Evolutionary conservation across 2,329 filamentous ascomycete species (phyloP).

Genomic region (Aspergillus intermedius): DNA sequence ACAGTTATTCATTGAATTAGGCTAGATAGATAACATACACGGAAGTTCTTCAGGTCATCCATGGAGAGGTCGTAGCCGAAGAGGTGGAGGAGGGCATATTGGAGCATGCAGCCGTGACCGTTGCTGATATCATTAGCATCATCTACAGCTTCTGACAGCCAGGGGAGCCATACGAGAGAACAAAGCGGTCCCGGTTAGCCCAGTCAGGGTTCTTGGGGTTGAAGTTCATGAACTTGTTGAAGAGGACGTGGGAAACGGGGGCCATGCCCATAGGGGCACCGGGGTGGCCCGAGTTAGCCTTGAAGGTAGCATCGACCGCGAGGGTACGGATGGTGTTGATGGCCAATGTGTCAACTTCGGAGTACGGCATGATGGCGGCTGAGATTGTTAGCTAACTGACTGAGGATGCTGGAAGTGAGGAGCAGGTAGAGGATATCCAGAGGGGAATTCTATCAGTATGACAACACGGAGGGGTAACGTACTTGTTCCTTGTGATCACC

Average conservation of each 20-base stretch:
- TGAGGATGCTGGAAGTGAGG: neutral
- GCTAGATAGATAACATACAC: conserved; percentile 55
- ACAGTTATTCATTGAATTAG: neutral
- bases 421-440: neutral
- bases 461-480: neutral
- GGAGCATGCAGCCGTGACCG: conserved; percentile 98
- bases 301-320: conserved; percentile 92
- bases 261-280: conserved; percentile 98
- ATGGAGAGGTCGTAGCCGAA: conserved; percentile 83
- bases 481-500: neutral
- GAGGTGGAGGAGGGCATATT: conserved; percentile 95
- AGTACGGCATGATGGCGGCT: conserved; percentile 69
- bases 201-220: conserved; percentile 98
- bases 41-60: conserved; percentile 93
- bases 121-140: conserved; percentile 54
- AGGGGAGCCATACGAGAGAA: conserved; percentile 76
- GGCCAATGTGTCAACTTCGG: conserved; percentile 78
- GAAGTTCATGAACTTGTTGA: conserved; percentile 99
- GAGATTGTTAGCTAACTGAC: conserved; percentile 9
- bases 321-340: conserved; percentile 98
- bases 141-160: neutral
- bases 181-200: conserved; percentile 96
- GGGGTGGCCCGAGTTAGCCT: conserved; percentile 96
- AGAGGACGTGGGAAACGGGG: conserved; percentile 91
- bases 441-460: neutral